Conservation (phyloP, 306 rosid genomes). For the Styphnolobium japonicum region DNA sequence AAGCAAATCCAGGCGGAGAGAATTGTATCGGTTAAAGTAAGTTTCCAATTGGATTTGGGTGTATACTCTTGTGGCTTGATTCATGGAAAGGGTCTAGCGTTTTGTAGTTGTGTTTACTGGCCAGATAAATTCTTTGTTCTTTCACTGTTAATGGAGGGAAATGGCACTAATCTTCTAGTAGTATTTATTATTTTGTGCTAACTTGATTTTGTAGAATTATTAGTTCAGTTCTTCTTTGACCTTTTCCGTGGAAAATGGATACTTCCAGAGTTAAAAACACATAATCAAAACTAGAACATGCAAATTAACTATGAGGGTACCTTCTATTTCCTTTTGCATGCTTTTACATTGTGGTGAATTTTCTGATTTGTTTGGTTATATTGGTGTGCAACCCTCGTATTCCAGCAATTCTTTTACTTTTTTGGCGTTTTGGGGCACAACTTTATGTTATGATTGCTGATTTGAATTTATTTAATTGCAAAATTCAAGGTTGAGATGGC, state of each 20-base stretch:
- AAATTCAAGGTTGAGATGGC: neutral
- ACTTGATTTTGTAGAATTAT: neutral
- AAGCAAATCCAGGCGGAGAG: constrained; percentile 81
- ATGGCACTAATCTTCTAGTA: neutral
- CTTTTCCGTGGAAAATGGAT: neutral
- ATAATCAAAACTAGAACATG: neutral
- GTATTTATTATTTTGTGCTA: neutral
- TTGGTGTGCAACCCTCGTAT: neutral
- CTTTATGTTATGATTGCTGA: neutral
- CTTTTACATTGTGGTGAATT: constrained; percentile 1
- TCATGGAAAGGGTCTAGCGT: neutral
- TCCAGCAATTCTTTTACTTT: neutral
- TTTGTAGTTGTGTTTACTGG: neutral
- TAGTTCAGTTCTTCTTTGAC: neutral
- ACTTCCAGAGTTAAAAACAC: neutral
- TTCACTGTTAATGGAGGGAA: neutral
- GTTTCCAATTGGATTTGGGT: constrained; percentile 15
- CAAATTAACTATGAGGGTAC: neutral
- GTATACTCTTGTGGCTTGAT: neutral
- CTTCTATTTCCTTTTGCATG: neutral
- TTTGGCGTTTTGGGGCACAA: neutral
- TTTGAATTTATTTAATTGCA: neutral
- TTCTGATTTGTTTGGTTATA: constrained; percentile 3
- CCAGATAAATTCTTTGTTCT: neutral
- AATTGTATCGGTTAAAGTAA: constrained; percentile 50